Conservation (phyloP, 345 rosid genomes). For the Mangifera indica region DNA sequence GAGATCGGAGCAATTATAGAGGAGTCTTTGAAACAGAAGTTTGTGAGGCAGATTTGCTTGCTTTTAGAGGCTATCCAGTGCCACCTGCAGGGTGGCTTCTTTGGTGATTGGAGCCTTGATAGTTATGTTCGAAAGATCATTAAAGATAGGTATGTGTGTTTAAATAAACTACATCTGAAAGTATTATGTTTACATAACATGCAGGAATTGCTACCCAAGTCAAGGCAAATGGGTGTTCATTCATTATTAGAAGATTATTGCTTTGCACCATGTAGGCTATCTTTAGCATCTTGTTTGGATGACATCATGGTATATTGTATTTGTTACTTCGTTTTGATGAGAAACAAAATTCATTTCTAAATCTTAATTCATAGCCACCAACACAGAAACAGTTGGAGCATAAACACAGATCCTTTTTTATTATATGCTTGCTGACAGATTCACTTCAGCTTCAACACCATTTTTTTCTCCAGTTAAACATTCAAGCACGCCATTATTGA, state of each 20-base stretch:
- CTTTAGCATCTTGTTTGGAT: slow-evolving; percentile 1
- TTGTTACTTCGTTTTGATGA: neutral
- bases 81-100: slow-evolving; percentile 82
- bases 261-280: neutral
- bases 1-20: slow-evolving; percentile 48
- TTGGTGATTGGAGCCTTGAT: slow-evolving; percentile 91
- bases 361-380: neutral
- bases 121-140: slow-evolving; percentile 71
- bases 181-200: neutral
- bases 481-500: slow-evolving; percentile 2
- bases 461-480: neutral
- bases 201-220: neutral
- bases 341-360: neutral
- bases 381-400: neutral
- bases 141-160: slow-evolving; percentile 52
- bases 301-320: neutral
- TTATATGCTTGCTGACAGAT: neutral
- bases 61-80: slow-evolving; percentile 74
- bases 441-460: neutral
- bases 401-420: neutral
- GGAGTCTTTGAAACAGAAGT: slow-evolving; percentile 59
- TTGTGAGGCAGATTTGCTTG: slow-evolving; percentile 74
- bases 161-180: slow-evolving; percentile 1
- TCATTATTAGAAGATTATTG: neutral
- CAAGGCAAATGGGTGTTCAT: neutral